phyloP scores from a whole-genome alignment of 78 protist genomes.

The Polysphondylium violaceum region DNA sequence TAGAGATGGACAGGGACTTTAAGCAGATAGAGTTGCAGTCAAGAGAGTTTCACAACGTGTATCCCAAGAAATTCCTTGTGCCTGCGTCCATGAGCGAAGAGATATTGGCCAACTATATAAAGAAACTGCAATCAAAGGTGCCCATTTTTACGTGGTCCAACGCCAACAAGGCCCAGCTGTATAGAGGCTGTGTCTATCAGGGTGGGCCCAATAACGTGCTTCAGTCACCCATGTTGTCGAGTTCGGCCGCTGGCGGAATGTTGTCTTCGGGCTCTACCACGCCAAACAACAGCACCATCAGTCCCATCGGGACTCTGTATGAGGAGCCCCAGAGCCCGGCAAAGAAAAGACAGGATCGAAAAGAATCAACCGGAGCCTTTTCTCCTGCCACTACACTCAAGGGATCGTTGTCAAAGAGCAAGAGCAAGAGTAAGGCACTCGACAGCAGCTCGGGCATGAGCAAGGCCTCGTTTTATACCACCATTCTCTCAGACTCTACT shows the following conservation, averaged over 20 bases:
- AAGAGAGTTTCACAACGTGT: constrained; percentile 13
- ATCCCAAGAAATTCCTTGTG: constrained; percentile 33
- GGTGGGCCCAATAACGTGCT: not conserved
- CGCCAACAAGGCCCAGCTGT: constrained; percentile 6
- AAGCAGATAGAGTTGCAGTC: constrained; percentile 3
- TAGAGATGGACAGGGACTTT: constrained; percentile 37
- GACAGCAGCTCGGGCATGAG: not conserved
- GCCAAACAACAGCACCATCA: not conserved
- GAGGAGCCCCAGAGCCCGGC: not conserved
- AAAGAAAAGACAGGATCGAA: constrained; percentile 14
- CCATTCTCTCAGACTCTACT: constrained; percentile 17
- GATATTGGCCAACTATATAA: constrained; percentile 11
- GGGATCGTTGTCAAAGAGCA: not conserved
- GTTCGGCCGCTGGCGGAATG: not conserved
- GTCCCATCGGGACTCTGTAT: not conserved
- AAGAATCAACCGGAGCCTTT: not conserved
- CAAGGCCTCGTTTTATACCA: not conserved
- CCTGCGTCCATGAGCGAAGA: constrained; percentile 40
- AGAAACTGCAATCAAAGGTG: constrained; percentile 29
- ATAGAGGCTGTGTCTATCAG: constrained; percentile 2
- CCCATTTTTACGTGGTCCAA: constrained; percentile 54
- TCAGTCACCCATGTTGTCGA: not conserved
- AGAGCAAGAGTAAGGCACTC: not conserved
- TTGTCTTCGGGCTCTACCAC: not conserved
- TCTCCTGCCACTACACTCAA: not conserved